Conservation (phyloP, 2,329 filamentous ascomycete genomes). For the Nigrograna mackinnonii region DNA sequence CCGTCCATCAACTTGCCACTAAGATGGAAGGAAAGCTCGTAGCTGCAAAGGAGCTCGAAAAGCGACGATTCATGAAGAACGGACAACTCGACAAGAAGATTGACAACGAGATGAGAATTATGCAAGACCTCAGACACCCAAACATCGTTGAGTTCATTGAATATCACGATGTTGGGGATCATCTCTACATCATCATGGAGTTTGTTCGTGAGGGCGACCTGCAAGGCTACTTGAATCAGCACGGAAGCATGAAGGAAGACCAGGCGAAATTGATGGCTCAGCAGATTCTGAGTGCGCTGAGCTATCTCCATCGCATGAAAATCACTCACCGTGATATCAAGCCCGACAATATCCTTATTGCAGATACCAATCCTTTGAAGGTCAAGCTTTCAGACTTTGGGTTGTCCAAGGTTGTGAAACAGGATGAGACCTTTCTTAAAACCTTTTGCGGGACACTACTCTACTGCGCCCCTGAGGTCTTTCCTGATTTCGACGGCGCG, state of each 20-base stretch:
- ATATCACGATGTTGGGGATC: constrained; percentile 77
- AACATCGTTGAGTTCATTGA: constrained; percentile 94
- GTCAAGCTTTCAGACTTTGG: constrained; percentile 98
- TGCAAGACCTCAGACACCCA: constrained; percentile 80
- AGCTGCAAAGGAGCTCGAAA: constrained; percentile 94
- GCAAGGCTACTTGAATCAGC: constrained; percentile 68
- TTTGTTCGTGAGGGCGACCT: constrained; percentile 83
- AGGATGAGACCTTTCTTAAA: constrained; percentile 87
- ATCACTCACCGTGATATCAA: constrained; percentile 99
- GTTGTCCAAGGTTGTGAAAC: constrained; percentile 89
- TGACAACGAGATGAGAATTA: constrained; percentile 96
- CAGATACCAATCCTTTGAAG: constrained; percentile 70
- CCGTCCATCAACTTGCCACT: constrained; percentile 86
- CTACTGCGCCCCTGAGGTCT: constrained; percentile 96
- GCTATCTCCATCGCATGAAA: constrained; percentile 82
- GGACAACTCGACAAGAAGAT: constrained; percentile 87
- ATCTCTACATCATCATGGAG: constrained; percentile 98
- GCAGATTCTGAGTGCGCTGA: constrained; percentile 80
- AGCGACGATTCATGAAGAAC: constrained; percentile 90
- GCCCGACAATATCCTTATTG: constrained; percentile 93
- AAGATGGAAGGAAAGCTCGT: constrained; percentile 82
- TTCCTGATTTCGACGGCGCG: constrained; percentile 75
- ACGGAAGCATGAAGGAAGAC: constrained; percentile 67
- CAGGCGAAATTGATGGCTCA: constrained; percentile 72
- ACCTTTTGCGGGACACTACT: constrained; percentile 96